Conservation (phyloP, 2,329 filamentous ascomycete species). For the Cordyceps fumosorosea region DNA sequence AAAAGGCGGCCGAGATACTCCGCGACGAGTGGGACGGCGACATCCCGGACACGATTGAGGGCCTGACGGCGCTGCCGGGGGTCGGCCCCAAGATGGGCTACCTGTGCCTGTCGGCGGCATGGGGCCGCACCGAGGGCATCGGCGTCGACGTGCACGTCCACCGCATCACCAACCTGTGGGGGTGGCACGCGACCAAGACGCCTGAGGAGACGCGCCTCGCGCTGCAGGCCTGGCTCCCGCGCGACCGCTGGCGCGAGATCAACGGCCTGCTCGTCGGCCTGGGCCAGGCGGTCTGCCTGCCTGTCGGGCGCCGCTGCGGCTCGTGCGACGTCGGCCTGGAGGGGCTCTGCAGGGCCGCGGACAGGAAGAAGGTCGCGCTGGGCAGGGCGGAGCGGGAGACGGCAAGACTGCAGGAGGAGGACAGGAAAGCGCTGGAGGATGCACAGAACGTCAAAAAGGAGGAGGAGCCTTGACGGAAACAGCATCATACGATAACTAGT, state of each 20-base stretch:
- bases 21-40: slow-evolving; percentile 65
- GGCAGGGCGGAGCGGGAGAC: slow-evolving; percentile 1
- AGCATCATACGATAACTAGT: background rate
- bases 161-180: slow-evolving; percentile 89
- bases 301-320: slow-evolving; percentile 72
- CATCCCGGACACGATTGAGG: slow-evolving; percentile 72
- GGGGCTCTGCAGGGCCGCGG: slow-evolving; percentile 69
- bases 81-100: slow-evolving; percentile 96
- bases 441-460: slow-evolving; percentile 19
- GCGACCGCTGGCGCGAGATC: slow-evolving; percentile 84
- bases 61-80: slow-evolving; percentile 70
- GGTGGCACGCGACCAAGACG: slow-evolving; percentile 74
- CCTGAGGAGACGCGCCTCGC: slow-evolving; percentile 76
- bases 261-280: slow-evolving; percentile 84
- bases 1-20: slow-evolving; percentile 66
- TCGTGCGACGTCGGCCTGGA: slow-evolving; percentile 73
- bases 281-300: slow-evolving; percentile 79
- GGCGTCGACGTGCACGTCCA: slow-evolving; percentile 95
- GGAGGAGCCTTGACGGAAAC: slow-evolving; percentile 6
- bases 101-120: slow-evolving; percentile 71
- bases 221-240: slow-evolving; percentile 76
- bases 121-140: slow-evolving; percentile 63
- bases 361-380: slow-evolving; percentile 52
- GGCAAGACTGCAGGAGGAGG: slow-evolving; percentile 19
- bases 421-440: slow-evolving; percentile 18